These are phyloP conservation scores for Rhynchosporium graminicola DNA, from an alignment of 2,329 filamentous ascomycete genomes.

Conservation along the genomic window DNA sequence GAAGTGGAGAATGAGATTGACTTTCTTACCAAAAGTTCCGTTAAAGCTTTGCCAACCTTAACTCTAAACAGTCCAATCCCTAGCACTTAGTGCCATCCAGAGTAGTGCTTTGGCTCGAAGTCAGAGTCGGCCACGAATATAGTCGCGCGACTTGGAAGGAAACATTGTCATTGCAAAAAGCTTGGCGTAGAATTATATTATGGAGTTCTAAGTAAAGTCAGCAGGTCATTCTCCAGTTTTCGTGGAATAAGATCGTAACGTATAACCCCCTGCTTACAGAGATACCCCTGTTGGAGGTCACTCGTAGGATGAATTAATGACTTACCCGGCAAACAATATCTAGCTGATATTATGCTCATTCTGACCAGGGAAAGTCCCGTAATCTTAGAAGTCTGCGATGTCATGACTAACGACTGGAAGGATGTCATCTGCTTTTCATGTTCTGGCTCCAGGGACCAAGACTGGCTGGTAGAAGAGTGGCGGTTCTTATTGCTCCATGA, in stretches of 20 bases:
- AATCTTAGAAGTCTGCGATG: slow-evolving; percentile 44
- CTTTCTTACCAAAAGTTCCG: too few species aligned
- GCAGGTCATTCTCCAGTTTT: not conserved
- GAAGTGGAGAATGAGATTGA: too few species aligned
- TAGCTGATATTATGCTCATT: slow-evolving; percentile 45
- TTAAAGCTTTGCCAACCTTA: too few species aligned
- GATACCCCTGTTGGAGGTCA: not conserved
- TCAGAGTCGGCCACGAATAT: too few species aligned
- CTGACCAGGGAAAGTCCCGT: slow-evolving; percentile 47
- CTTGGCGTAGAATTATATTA: too few species aligned
- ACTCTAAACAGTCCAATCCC: too few species aligned
- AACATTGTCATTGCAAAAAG: too few species aligned
- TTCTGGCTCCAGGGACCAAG: not conserved
- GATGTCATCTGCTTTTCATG: slow-evolving; percentile 28
- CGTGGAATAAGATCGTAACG: not conserved
- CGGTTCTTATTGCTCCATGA: slow-evolving; percentile 30
- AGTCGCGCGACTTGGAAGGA: too few species aligned
- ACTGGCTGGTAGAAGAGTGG: not conserved
- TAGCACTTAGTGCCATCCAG: too few species aligned
- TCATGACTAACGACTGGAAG: slow-evolving; percentile 45
- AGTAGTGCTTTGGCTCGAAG: too few species aligned
- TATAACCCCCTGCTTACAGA: not conserved
- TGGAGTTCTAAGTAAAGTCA: not conserved
- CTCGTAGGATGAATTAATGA: slow-evolving; percentile 2
- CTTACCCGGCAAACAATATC: slow-evolving; percentile 6